Evolutionary conservation across 208 protist genomes (phyloP).

Genomic region (Acanthamoeba sp.): DNA sequence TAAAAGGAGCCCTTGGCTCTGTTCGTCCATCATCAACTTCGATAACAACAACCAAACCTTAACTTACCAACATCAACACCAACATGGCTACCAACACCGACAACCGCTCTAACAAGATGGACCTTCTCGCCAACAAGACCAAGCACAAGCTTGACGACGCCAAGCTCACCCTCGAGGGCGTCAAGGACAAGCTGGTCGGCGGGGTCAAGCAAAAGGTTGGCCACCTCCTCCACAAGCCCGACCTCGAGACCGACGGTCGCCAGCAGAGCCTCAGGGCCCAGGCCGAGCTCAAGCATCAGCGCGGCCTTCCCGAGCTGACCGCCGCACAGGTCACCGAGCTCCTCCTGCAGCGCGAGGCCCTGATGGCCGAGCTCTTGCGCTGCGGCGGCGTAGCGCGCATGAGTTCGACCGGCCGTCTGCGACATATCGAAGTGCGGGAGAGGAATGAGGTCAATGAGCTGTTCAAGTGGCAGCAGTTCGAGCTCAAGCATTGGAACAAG

Average conservation of each 20-base stretch:
- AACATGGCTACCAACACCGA: not conserved
- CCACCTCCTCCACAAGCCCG: not conserved
- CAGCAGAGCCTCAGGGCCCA: not conserved
- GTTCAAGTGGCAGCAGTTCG: conserved; percentile 30
- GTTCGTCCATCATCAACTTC: not conserved
- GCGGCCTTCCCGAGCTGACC: not conserved
- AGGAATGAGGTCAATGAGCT: not conserved
- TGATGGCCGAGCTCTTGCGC: conserved; percentile 8
- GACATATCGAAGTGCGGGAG: not conserved
- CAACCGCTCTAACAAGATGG: not conserved
- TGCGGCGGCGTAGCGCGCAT: not conserved
- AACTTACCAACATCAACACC: not conserved
- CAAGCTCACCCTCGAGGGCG: conserved; percentile 42
- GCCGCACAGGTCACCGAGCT: not conserved
- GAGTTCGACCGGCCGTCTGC: not conserved
- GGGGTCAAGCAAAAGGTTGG: conserved; percentile 55
- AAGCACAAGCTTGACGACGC: conserved; percentile 7
- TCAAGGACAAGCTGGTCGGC: conserved; percentile 60
- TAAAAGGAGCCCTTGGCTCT: no score
- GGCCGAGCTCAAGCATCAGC: conserved; percentile 30
- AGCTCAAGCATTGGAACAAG: conserved; percentile 10
- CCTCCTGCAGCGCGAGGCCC: not conserved
- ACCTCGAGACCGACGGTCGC: conserved; percentile 2
- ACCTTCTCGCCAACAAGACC: not conserved
- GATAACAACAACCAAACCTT: not conserved